These are phyloP conservation scores for Turritis glabra DNA, from an alignment of 345 rosid genomes.

Conservation along the genomic window DNA sequence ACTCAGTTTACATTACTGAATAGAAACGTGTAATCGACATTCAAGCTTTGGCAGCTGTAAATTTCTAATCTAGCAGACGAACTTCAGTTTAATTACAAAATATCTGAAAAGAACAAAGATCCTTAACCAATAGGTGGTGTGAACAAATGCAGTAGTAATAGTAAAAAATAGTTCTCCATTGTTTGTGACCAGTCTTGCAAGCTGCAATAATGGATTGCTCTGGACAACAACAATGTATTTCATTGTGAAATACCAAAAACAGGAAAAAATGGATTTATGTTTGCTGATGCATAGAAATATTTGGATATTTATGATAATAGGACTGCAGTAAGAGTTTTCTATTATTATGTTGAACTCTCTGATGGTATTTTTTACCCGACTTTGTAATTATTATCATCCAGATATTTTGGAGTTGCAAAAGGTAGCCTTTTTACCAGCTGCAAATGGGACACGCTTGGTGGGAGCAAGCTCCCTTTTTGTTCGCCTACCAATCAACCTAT, in stretches of 20 bases:
- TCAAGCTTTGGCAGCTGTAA: conserved; percentile 5
- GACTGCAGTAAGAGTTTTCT: conserved; percentile 14
- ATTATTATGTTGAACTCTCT: conserved; percentile 9
- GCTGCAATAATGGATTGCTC: conserved; percentile 5
- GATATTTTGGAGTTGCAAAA: conserved; percentile 67
- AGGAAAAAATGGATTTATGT: not conserved
- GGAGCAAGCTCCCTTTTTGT: conserved; percentile 72
- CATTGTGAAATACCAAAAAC: not conserved
- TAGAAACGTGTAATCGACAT: not conserved
- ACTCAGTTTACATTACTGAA: conserved; percentile 5
- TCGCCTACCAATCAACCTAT: conserved; percentile 71
- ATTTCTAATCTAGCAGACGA: not conserved
- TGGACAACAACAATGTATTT: not conserved
- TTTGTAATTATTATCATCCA: conserved; percentile 37
- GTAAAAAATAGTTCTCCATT: conserved; percentile 1
- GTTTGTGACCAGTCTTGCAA: conserved; percentile 18
- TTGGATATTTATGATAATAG: not conserved
- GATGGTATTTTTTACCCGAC: not conserved
- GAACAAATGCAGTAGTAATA: conserved; percentile 6
- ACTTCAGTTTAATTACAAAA: not conserved
- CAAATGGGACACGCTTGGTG: conserved; percentile 93
- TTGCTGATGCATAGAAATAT: not conserved
- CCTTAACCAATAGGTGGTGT: not conserved
- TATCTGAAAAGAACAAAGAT: not conserved
- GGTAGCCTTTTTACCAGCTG: conserved; percentile 89